phyloP scores from a whole-genome alignment of 129 eudicot species.

The Ambrosia artemisiifolia region DNA sequence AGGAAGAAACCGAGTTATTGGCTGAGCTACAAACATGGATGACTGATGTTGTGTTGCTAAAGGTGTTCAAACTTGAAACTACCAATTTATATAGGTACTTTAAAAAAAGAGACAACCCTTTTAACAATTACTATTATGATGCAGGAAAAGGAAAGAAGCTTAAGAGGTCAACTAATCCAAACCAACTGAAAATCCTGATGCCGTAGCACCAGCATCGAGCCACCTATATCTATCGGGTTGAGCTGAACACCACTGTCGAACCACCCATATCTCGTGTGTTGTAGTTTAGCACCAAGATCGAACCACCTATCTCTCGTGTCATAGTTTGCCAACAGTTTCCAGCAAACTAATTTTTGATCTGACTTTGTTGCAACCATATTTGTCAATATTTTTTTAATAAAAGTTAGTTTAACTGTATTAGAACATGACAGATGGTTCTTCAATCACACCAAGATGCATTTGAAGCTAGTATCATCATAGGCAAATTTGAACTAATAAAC shows the following conservation, averaged over 20 bases:
- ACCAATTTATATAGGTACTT: background rate
- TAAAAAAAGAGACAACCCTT: too few relatives aligned
- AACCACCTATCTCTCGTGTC: too few relatives aligned
- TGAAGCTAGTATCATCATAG: background rate
- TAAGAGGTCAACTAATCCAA: slow-evolving; percentile 43
- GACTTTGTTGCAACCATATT: background rate
- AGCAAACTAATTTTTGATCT: background rate
- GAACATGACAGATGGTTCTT: background rate
- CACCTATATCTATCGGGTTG: background rate
- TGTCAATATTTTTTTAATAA: too few relatives aligned
- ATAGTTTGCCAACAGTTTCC: background rate
- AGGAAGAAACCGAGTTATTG: slow-evolving; percentile 42
- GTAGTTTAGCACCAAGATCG: too few relatives aligned
- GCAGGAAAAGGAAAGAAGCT: slow-evolving; percentile 49
- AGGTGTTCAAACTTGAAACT: slow-evolving; percentile 33
- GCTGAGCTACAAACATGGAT: slow-evolving; percentile 42
- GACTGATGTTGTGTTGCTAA: slow-evolving; percentile 21
- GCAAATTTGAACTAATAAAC: background rate
- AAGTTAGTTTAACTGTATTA: too few relatives aligned
- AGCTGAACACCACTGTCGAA: background rate
- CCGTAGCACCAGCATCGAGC: background rate
- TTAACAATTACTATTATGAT: slow-evolving; percentile 3
- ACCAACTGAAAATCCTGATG: slow-evolving; percentile 6
- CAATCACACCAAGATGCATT: background rate
- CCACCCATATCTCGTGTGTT: background rate